phyloP scores from a whole-genome alignment of 2,329 filamentous ascomycete species.

The Grosmannia clavigera region DNA sequence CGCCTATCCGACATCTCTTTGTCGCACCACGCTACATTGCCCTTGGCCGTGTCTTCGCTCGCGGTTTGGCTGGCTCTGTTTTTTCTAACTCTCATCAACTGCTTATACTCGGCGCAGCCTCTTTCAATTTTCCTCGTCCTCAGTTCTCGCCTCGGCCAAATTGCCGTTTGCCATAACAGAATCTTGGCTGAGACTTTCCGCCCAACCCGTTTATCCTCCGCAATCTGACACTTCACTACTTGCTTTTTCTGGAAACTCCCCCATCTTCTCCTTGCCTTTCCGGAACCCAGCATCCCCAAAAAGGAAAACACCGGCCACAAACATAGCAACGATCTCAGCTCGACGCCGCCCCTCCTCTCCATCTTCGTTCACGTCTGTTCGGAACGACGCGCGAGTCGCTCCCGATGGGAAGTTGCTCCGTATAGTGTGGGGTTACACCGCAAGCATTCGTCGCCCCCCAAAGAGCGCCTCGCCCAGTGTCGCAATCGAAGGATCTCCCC shows the following conservation, averaged over 20 bases:
- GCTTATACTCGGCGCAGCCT: neutral
- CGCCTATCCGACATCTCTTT: neutral
- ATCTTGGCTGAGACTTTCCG: neutral
- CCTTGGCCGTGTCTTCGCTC: neutral
- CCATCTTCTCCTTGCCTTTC: neutral
- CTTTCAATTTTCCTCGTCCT: neutral
- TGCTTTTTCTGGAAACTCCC: neutral
- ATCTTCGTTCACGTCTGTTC: neutral
- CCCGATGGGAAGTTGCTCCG: neutral
- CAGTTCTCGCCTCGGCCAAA: neutral
- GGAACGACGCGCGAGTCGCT: neutral
- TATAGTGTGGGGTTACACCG: constrained; percentile 3
- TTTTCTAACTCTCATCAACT: neutral
- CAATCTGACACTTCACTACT: neutral
- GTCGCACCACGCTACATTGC: neutral
- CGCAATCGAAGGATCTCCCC: neutral
- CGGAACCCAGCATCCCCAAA: neutral
- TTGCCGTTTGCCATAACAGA: neutral
- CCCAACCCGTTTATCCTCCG: neutral
- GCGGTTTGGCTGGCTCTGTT: neutral
- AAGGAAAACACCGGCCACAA: neutral
- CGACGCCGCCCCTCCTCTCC: neutral
- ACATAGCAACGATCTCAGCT: neutral
- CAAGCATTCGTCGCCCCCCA: neutral
- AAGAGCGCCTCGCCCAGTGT: neutral